Percentiles rank a stretch among this genome's conserved stretches.
phyloP scores from a whole-genome alignment of 768 basidiomycete genomes.

The Amanita exitialis region DNA sequence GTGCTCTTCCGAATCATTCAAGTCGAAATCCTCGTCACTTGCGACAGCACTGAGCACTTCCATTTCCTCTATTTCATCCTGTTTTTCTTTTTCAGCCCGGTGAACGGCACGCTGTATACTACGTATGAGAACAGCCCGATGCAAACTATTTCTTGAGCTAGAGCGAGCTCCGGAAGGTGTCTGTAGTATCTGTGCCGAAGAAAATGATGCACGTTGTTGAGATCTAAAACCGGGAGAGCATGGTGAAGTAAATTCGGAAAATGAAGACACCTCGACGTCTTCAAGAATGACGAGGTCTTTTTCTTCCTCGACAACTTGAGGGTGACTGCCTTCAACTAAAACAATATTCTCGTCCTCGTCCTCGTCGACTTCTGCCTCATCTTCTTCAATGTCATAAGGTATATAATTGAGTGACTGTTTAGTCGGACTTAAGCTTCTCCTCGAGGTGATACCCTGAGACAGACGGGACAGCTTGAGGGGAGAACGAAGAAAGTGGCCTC shows the following conservation, averaged over 20 bases:
- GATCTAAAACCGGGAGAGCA: conserved; percentile 7
- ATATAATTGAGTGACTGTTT: background rate
- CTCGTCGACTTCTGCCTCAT: conserved; percentile 24
- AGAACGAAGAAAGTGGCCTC: conserved; percentile 24
- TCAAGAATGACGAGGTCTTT: conserved; percentile 65
- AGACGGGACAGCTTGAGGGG: conserved; percentile 17
- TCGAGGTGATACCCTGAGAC: conserved; percentile 12
- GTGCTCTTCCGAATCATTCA: conserved; percentile 13
- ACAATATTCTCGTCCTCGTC: conserved; percentile 41
- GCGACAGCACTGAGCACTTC: conserved; percentile 34
- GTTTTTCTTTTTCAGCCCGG: conserved; percentile 41
- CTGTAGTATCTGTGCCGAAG: conserved; percentile 17
- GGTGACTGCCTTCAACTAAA: conserved; percentile 56
- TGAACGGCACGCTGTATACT: conserved; percentile 55
- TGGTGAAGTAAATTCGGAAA: conserved; percentile 9
- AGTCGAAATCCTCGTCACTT: conserved; percentile 23
- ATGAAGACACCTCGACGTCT: conserved; percentile 33
- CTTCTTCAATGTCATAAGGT: background rate
- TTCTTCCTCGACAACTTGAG: conserved; percentile 61
- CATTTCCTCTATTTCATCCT: conserved; percentile 38
- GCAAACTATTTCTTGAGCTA: conserved; percentile 40
- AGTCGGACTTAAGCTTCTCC: conserved; percentile 3
- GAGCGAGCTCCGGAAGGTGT: conserved; percentile 26
- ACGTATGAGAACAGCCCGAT: conserved; percentile 61
- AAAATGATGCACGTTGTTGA: conserved; percentile 7